Evolutionary conservation across 257 asterid species (phyloP), one percentile per base, ranked within the genome.

Genomic region (Solanum piurae): DNA sequence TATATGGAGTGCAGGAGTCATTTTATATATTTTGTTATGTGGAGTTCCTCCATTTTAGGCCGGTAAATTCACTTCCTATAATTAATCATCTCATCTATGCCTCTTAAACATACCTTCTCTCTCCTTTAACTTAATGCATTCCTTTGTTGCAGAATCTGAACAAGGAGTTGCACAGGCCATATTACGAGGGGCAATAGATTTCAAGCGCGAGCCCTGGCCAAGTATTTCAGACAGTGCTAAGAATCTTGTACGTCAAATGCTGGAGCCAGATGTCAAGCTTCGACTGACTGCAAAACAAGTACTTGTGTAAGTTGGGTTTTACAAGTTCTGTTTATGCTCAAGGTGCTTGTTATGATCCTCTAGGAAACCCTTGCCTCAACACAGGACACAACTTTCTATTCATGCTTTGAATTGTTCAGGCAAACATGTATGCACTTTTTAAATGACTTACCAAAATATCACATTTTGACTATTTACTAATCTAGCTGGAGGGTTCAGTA

Each of bases 31-130:
- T 91, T 88, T 96, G 91, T 89, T 96, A 90, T 95, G 98, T 79
- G 99, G 99, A 86, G 99, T 96, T 88, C 99, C 99, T 87, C 99
- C 99, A 88, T 96, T 96, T 90, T 96, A 98, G 99, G 99, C 99
- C 49, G 98, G 99, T 96, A 93, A 92, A 42, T 87, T 83, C 18
- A 25, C 36, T 89, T 90, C 12, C 62, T 58, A 49, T 40, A 85
- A 21, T 40, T 69, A 29, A 27, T 74, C 84, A 85, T 74, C 74
- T 83, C 80, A 25, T 33, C 4, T 36, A 3, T 71, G 3, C 4
- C 40, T 69, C 49, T 75, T 38, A 38, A 10, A 71, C 23, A 7
- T 27, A n/a, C 21, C 29, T 34, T 77, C 64, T 64, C 25, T 20
- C 83, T 25, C 49, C 33, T 69, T 85, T 85, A 23, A 68, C 49